Conservation (phyloP, 2,329 filamentous ascomycete genomes). For the Dryadomyces quercus-mongolicae region DNA sequence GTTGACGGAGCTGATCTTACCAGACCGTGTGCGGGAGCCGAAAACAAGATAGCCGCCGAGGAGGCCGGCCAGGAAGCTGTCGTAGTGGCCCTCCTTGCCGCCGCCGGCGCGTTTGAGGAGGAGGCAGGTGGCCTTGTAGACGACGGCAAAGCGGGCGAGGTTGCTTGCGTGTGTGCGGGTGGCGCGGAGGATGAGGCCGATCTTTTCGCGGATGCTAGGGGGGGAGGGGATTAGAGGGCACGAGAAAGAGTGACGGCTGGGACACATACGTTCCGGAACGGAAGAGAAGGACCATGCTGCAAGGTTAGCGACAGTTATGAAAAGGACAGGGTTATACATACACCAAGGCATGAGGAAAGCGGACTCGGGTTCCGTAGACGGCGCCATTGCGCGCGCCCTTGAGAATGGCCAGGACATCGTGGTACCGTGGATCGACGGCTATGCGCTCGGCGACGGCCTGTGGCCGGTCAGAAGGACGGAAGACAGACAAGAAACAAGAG, state of each 20-base stretch:
- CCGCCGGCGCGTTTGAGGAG: constrained; percentile 51
- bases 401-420: constrained; percentile 70
- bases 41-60: constrained; percentile 91
- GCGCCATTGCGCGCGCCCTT: constrained; percentile 95
- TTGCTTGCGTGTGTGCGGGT: constrained; percentile 86
- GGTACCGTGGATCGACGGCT: constrained; percentile 71
- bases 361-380: constrained; percentile 94
- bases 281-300: constrained; percentile 91
- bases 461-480: not conserved
- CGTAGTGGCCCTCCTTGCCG: constrained; percentile 58
- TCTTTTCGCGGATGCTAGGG: constrained; percentile 58
- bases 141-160: constrained; percentile 76
- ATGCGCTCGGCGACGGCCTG: constrained; percentile 63
- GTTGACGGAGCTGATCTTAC: constrained; percentile 66
- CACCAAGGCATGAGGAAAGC: constrained; percentile 94
- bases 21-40: constrained; percentile 53
- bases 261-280: constrained; percentile 81
- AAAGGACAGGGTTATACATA: constrained; percentile 14
- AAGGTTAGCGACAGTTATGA: not conserved
- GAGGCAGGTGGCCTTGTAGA: constrained; percentile 80
- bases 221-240: not conserved
- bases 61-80: constrained; percentile 77
- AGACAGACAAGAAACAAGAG: not conserved
- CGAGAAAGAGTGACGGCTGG: constrained; percentile 22
- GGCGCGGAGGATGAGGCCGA: constrained; percentile 65